Conservation (phyloP, 768 basidiomycete species). For the Tricholoma sp. region DNA sequence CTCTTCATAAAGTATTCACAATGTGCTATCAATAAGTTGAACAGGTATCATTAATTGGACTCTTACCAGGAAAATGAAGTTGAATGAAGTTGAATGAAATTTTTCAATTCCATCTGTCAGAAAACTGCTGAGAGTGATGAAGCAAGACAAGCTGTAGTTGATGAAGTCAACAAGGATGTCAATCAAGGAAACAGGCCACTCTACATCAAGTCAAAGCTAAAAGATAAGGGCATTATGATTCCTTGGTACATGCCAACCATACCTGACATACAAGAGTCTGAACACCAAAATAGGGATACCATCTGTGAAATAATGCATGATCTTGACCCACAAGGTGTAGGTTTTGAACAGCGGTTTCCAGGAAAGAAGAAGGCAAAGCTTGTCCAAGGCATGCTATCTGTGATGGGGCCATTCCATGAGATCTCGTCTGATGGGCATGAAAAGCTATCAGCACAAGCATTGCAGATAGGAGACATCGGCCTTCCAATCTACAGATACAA, state of each 20-base stretch:
- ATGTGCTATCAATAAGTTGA: no score
- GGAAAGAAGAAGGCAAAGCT: neutral
- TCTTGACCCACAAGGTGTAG: neutral
- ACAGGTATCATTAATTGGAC: no score
- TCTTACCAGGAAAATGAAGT: neutral
- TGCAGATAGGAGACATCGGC: constrained; percentile 25
- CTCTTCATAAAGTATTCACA: neutral
- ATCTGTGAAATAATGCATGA: neutral
- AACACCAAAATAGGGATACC: neutral
- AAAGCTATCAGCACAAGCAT: constrained; percentile 7
- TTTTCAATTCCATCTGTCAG: neutral
- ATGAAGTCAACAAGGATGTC: neutral
- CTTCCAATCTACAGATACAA: constrained; percentile 24
- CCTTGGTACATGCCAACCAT: neutral
- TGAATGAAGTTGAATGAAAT: no score
- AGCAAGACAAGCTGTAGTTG: neutral
- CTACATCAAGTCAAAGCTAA: neutral
- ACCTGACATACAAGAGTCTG: neutral
- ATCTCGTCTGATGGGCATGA: neutral
- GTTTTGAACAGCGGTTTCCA: neutral
- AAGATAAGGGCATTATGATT: neutral
- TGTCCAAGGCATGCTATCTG: neutral
- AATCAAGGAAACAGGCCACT: neutral
- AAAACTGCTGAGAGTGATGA: neutral
- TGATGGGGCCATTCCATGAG: neutral